Conservation (phyloP, 2,329 filamentous ascomycete species). For the Sporothrix pseudoabietina region DNA sequence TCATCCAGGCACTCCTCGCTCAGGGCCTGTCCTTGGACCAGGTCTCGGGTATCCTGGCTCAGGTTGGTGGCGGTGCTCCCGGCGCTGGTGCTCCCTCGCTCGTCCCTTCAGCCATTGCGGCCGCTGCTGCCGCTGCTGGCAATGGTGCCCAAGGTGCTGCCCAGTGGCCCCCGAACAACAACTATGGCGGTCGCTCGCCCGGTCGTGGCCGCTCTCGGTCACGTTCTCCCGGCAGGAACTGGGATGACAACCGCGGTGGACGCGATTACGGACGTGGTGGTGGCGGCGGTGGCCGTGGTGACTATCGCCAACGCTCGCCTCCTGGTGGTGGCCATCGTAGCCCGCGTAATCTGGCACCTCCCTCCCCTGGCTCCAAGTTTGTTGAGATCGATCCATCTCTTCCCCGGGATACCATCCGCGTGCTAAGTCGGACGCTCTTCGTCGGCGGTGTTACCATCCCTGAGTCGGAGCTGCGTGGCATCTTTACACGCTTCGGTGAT, state of each 20-base stretch:
- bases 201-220: conserved; percentile 70
- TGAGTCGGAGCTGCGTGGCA: conserved; percentile 76
- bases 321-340: conserved; percentile 61
- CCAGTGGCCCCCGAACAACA: conserved; percentile 38
- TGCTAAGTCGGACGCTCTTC: conserved; percentile 91
- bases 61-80: conserved; percentile 48
- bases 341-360: conserved; percentile 44
- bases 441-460: conserved; percentile 90
- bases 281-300: conserved; percentile 56
- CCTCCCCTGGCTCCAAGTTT: conserved; percentile 60
- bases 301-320: conserved; percentile 89
- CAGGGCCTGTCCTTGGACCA: conserved; percentile 78
- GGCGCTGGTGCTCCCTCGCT: conserved; percentile 28
- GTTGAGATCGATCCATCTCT: conserved; percentile 77
- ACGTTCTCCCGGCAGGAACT: conserved; percentile 69
- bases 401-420: conserved; percentile 79
- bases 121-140: conserved; percentile 30
- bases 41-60: conserved; percentile 63
- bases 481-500: conserved; percentile 79
- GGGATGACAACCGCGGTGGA: conserved; percentile 66
- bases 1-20: conserved; percentile 74
- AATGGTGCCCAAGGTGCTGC: not conserved
- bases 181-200: conserved; percentile 64
- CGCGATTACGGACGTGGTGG: conserved; percentile 63
- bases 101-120: conserved; percentile 36